phyloP scores from a whole-genome alignment of 108 stramenopile genomes.

The Nitzschia sp. region DNA sequence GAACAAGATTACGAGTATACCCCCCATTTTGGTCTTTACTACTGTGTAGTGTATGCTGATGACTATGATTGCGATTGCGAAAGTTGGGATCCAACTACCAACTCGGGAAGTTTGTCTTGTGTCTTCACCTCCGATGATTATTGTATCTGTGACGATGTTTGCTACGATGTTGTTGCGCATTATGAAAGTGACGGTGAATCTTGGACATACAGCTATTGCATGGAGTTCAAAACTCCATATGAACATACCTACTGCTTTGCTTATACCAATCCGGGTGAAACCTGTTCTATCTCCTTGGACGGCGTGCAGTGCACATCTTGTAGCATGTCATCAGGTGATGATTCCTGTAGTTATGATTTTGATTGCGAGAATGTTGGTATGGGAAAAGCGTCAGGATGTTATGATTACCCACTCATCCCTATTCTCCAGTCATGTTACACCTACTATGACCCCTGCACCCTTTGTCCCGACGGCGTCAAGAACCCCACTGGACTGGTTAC shows the following conservation, averaged over 20 bases:
- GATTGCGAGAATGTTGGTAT: slow-evolving; percentile 17
- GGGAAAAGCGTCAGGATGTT: not conserved
- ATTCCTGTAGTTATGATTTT: not conserved
- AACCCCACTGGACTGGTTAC: not conserved
- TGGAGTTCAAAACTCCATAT: slow-evolving; percentile 1
- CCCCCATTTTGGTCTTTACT: too few relatives aligned
- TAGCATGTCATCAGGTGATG: too few relatives aligned
- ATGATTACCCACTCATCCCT: not conserved
- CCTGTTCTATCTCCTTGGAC: slow-evolving; percentile 4
- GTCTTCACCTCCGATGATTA: too few relatives aligned
- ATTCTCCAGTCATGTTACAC: not conserved
- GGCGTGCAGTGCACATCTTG: slow-evolving; percentile 1
- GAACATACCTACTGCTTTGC: slow-evolving; percentile 5
- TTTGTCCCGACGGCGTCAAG: not conserved
- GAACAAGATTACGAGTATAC: too few relatives aligned
- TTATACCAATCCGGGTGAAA: not conserved
- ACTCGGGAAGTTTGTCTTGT: too few relatives aligned
- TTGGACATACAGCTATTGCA: slow-evolving; percentile 1
- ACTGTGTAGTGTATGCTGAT: too few relatives aligned
- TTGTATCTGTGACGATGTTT: not conserved
- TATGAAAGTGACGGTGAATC: not conserved
- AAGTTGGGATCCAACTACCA: too few relatives aligned
- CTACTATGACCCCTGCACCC: not conserved
- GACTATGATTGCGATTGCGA: too few relatives aligned
- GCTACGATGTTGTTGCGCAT: not conserved